Evolutionary conservation across 305 asterid genomes (phyloP).

Genomic region (Coffea humblotiana): DNA sequence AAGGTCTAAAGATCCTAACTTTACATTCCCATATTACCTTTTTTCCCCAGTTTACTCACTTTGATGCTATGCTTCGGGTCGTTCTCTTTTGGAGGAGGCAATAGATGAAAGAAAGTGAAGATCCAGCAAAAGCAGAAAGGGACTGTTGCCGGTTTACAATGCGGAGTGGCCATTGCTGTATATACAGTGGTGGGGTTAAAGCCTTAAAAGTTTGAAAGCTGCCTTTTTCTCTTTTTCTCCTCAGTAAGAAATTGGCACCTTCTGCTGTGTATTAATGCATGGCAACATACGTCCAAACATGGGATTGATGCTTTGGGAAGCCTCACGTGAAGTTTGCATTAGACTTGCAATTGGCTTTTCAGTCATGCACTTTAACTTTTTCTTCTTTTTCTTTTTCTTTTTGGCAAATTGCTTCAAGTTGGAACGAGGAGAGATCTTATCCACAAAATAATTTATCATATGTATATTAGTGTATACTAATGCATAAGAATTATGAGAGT

Average conservation of each 20-base stretch:
- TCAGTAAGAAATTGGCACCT: not conserved
- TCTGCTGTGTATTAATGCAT: not conserved
- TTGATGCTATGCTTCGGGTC: not conserved
- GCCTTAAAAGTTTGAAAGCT: not conserved
- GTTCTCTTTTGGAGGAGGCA: not conserved
- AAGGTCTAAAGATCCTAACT: not conserved
- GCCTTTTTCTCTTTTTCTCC: not conserved
- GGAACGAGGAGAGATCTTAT: not conserved
- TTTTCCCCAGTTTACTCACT: slow-evolving; percentile 4
- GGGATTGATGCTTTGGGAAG: not conserved
- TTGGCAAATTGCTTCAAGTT: not conserved
- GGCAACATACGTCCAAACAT: not conserved
- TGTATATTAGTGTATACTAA: too few relatives aligned
- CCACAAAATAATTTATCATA: not conserved
- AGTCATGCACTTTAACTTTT: not conserved
- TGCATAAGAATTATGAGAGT: not conserved
- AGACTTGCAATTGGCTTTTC: not conserved
- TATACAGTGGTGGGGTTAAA: not conserved
- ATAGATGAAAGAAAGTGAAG: not conserved
- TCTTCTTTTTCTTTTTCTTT: not conserved
- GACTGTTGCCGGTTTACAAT: not conserved
- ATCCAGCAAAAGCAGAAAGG: not conserved
- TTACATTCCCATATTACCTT: slow-evolving; percentile 12
- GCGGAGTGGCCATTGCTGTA: not conserved
- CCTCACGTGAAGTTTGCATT: not conserved